Conservation (phyloP, 1,284 basidiomycete genomes). For the Austroboletus rostrupii region DNA sequence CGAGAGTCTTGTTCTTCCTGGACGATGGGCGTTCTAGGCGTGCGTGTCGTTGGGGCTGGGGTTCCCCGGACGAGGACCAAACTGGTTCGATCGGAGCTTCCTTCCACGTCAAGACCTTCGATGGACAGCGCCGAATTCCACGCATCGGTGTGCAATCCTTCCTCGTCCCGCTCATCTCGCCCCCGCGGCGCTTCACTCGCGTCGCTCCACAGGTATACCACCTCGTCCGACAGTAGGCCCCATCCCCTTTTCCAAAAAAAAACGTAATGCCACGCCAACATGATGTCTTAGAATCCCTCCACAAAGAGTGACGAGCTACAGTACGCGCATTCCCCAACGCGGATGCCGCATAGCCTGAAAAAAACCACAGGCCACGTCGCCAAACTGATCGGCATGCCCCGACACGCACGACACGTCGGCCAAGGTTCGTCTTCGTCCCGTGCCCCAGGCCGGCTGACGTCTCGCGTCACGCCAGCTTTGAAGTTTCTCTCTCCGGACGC, state of each 20-base stretch:
- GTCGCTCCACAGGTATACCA: slow-evolving; percentile 54
- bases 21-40: too few species aligned
- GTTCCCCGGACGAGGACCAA: too few species aligned
- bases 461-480: slow-evolving; percentile 42
- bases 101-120: neutral
- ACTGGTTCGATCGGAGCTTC: too few species aligned
- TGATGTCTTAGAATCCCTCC: slow-evolving; percentile 45
- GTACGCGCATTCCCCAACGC: slow-evolving; percentile 34
- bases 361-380: slow-evolving; percentile 67
- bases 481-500: slow-evolving; percentile 61
- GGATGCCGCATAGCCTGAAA: neutral
- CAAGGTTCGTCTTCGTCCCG: slow-evolving; percentile 50
- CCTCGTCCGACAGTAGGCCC: slow-evolving; percentile 48
- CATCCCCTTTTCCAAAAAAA: neutral
- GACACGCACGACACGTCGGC: slow-evolving; percentile 79
- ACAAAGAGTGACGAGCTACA: slow-evolving; percentile 66
- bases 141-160: slow-evolving; percentile 43
- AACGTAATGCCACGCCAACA: neutral
- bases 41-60: too few species aligned
- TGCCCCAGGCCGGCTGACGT: too few species aligned
- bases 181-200: neutral
- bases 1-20: too few species aligned
- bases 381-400: slow-evolving; percentile 79
- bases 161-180: neutral
- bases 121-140: slow-evolving; percentile 53